These are phyloP conservation scores for Phytophthora constricta DNA, from an alignment of 352 stramenopile species.

Conservation along the genomic window DNA sequence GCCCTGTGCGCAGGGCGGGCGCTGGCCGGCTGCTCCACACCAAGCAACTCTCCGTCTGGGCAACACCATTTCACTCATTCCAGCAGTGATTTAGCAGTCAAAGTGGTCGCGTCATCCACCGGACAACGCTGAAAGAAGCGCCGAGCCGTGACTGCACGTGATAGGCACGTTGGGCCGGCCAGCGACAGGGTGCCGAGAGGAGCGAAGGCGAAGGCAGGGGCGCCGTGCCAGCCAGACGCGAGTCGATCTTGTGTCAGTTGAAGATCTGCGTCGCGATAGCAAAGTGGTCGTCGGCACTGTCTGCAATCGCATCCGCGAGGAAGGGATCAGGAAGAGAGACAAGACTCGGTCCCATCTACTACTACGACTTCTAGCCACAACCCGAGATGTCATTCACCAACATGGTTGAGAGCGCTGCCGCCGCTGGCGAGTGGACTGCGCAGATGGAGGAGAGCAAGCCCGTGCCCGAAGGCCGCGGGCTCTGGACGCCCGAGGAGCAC, in stretches of 20 bases:
- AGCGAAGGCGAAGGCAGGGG: background rate
- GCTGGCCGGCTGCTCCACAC: too few species aligned
- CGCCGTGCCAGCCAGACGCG: constrained; percentile 8
- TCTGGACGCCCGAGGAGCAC: constrained; percentile 82
- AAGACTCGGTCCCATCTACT: too few species aligned
- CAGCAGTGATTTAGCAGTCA: constrained; percentile 22
- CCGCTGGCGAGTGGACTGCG: constrained; percentile 33
- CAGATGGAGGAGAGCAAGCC: constrained; percentile 42
- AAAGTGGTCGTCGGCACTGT: constrained; percentile 14
- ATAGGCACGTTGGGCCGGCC: constrained; percentile 26
- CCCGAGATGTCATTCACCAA: constrained; percentile 42
- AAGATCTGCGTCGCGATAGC: constrained; percentile 56
- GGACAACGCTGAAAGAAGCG: constrained; percentile 10
- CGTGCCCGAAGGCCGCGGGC: constrained; percentile 57
- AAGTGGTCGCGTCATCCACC: constrained; percentile 31
- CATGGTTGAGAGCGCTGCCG: constrained; percentile 35
- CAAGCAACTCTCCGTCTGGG: background rate
- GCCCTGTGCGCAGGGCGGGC: too few species aligned
- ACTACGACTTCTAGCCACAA: too few species aligned
- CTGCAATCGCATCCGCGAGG: background rate
- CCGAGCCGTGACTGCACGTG: too few species aligned
- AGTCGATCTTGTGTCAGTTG: constrained; percentile 52
- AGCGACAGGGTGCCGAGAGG: constrained; percentile 31
- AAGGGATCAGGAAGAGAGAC: constrained; percentile 6
- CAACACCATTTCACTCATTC: constrained; percentile 13